Conservation (phyloP, 192 early-diverging fungal species). For the Coemansia aciculifera region DNA sequence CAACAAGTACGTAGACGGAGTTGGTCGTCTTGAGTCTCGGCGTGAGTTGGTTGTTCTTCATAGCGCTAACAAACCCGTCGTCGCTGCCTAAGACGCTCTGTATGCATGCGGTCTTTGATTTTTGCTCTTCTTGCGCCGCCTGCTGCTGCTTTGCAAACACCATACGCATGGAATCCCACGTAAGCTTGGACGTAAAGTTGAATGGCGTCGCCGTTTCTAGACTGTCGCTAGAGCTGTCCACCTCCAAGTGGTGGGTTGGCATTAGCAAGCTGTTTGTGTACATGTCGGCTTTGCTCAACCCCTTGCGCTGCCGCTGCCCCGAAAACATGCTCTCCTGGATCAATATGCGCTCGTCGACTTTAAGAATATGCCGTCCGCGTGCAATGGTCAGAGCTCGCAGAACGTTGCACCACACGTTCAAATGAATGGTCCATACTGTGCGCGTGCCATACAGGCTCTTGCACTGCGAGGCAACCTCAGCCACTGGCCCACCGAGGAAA, state of each 20-base stretch:
- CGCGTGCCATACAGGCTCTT: constrained; percentile 17
- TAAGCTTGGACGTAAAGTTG: constrained; percentile 33
- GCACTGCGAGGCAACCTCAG: constrained; percentile 7
- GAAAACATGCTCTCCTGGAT: constrained; percentile 55
- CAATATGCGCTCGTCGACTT: constrained; percentile 42
- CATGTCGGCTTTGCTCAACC: constrained; percentile 41
- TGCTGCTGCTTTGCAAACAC: constrained; percentile 19
- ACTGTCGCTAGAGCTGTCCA: not conserved
- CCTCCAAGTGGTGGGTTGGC: constrained; percentile 20
- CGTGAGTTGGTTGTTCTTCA: constrained; percentile 4
- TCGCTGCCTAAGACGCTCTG: constrained; percentile 13
- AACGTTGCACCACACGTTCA: constrained; percentile 48
- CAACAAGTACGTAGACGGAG: constrained; percentile 21
- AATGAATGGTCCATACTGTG: constrained; percentile 41
- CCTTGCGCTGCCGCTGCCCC: constrained; percentile 40
- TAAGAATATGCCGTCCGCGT: constrained; percentile 39
- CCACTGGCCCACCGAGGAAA: constrained; percentile 13
- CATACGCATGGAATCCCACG: constrained; percentile 38
- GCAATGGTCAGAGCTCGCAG: constrained; percentile 43
- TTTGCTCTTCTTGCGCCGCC: constrained; percentile 14
- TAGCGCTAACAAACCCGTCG: constrained; percentile 2
- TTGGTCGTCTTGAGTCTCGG: constrained; percentile 17
- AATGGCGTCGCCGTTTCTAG: constrained; percentile 38
- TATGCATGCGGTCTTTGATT: constrained; percentile 7
- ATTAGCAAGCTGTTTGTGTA: constrained; percentile 24